These are phyloP conservation scores for Cajanus cajan DNA, from an alignment of 306 rosid species.

Conservation along the genomic window DNA sequence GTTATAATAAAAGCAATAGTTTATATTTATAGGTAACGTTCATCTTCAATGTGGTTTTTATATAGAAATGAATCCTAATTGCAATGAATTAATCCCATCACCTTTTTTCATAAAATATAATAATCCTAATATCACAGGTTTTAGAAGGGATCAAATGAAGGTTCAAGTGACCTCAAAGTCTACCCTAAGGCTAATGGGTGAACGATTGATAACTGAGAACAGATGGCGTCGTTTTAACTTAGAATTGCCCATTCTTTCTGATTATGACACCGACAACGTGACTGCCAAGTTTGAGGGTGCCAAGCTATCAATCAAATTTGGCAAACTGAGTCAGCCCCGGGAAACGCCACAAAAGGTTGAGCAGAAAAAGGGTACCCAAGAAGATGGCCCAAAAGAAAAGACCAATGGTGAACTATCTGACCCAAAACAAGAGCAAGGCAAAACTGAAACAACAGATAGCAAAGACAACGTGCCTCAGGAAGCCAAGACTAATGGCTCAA, in stretches of 20 bases:
- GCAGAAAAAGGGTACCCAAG: not conserved
- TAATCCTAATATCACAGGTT: no score
- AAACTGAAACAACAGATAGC: constrained; percentile 18
- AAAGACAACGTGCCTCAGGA: not conserved
- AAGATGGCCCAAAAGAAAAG: constrained; percentile 16
- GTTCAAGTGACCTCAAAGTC: constrained; percentile 55
- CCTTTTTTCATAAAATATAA: no score
- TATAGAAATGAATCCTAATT: no score
- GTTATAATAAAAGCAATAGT: no score
- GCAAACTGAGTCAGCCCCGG: constrained; percentile 24
- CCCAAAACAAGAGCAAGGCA: constrained; percentile 21
- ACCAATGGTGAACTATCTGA: constrained; percentile 6
- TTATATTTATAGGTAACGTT: no score
- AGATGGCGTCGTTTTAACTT: constrained; percentile 52
- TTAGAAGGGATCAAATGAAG: constrained; percentile 45
- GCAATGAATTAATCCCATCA: no score
- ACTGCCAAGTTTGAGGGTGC: constrained; percentile 55
- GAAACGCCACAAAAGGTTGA: constrained; percentile 28
- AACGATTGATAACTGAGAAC: constrained; percentile 27
- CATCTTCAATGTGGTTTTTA: no score
- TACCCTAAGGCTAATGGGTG: constrained; percentile 49
- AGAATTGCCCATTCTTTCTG: constrained; percentile 50
- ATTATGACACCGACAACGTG: constrained; percentile 38
- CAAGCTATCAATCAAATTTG: constrained; percentile 37
- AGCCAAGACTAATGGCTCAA: constrained; percentile 11